Evolutionary conservation across 139 green algal species (phyloP), one percentile per base, ranked within the genome.

Genomic region (Chlorella sp.): DNA sequence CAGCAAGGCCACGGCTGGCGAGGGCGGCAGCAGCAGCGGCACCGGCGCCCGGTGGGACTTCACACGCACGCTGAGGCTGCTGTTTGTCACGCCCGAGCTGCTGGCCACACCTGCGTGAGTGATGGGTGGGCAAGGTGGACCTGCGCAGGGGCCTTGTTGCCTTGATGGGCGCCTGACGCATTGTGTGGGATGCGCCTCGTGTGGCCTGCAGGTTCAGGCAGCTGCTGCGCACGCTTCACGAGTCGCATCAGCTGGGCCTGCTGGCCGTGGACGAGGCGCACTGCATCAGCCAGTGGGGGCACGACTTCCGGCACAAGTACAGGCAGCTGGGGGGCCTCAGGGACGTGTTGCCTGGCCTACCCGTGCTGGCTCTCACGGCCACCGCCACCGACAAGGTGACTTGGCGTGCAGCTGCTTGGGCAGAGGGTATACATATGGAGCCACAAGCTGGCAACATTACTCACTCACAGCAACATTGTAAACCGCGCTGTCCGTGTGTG

Each of bases 231-330:
- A 31, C 2, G 10, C 63, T 70, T 42, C 49, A 73, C 68, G 14
- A 32, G 29, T 14, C 49, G 10, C 35, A 64, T 31, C 79, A 88
- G 2, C 50, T 91, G 42, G 70, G 69, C 24, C 65, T 90, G 32
- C 62, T 90, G 33, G 87, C 84, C 0, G 50, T 90, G 3, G 84
- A 90, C 69, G 84, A 90, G 59, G 80, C 87, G 3, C 86, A 90
- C 63, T 91, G 82, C 74, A 89, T 89, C 75, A 36, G 33, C 24
- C 74, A 59, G 3, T 85, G 74, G 77, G 82, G 86, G 26, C 86
- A 91, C 69, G 80, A 91, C 69, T 91, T 89, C 81, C 65, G 87
- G 42, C 83, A 81, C 3, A 70, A 81, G 2, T 92, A 90, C 74
- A 76, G 87, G 6, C 36, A 71, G 63, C 76, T 92, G 35, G 62